Evolutionary conservation across 2,329 filamentous ascomycete genomes (phyloP).

Genomic region (Allantophomopsis cytisporea): DNA sequence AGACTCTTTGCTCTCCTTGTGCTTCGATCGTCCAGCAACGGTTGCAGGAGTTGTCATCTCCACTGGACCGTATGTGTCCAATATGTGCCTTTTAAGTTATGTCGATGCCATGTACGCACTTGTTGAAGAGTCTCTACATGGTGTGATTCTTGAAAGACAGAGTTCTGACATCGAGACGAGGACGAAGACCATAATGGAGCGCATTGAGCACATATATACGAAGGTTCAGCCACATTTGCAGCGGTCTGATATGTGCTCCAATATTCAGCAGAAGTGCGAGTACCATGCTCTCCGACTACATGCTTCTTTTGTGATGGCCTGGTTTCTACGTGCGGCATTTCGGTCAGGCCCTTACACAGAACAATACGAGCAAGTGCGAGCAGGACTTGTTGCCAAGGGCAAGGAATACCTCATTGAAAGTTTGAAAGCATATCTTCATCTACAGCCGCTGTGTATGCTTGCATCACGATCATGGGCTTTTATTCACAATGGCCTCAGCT

Average conservation of each 20-base stretch:
- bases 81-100: not conserved
- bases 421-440: constrained; percentile 48
- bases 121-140: constrained; percentile 17
- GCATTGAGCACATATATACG: not conserved
- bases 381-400: constrained; percentile 35
- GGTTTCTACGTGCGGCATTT: constrained; percentile 43
- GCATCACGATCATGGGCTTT: constrained; percentile 51
- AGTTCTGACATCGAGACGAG: not conserved
- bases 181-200: not conserved
- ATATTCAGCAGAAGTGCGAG: constrained; percentile 44
- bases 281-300: constrained; percentile 46
- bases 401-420: constrained; percentile 46
- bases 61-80: constrained; percentile 21
- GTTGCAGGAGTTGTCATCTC: constrained; percentile 43
- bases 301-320: constrained; percentile 46
- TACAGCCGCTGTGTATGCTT: constrained; percentile 50
- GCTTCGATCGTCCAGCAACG: constrained; percentile 47
- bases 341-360: constrained; percentile 23
- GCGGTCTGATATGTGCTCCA: constrained; percentile 30
- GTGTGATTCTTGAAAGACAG: constrained; percentile 28
- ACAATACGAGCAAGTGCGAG: constrained; percentile 28
- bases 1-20: constrained; percentile 46
- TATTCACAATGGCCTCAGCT: constrained; percentile 49
- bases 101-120: constrained; percentile 17
- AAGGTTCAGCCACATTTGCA: not conserved